These are phyloP conservation scores for Pythium aristosporum DNA, from an alignment of 352 stramenopile genomes.

Conservation along the genomic window DNA sequence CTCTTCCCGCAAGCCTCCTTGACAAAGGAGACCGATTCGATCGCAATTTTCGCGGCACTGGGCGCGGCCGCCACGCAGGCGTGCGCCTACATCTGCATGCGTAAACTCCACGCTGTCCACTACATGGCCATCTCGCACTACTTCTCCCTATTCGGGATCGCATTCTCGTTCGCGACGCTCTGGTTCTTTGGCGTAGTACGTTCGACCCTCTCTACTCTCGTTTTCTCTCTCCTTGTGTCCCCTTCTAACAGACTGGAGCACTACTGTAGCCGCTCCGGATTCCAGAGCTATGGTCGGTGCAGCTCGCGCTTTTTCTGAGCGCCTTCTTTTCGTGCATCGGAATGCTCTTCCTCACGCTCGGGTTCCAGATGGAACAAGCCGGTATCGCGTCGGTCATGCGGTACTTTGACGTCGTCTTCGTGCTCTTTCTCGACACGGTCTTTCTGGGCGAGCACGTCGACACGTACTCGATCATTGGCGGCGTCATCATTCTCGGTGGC, in stretches of 20 bases:
- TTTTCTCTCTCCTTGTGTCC: not conserved
- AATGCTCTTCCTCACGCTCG: conserved; percentile 52
- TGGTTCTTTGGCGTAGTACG: conserved; percentile 33
- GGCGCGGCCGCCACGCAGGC: conserved; percentile 48
- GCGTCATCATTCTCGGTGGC: conserved; percentile 47
- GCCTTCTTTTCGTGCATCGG: conserved; percentile 52
- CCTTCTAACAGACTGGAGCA: conserved; percentile 18
- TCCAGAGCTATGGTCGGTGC: conserved; percentile 26
- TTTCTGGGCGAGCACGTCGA: conserved; percentile 57
- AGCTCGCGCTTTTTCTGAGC: conserved; percentile 43
- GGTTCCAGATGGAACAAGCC: conserved; percentile 57
- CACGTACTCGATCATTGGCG: conserved; percentile 56
- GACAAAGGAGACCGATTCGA: conserved; percentile 22
- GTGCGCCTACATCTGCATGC: conserved; percentile 51
- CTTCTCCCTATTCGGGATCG: conserved; percentile 42
- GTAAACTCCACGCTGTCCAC: conserved; percentile 52
- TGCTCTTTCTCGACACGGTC: conserved; percentile 49
- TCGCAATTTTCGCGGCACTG: conserved; percentile 42
- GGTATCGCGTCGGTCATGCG: conserved; percentile 67
- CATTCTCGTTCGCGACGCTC: conserved; percentile 30
- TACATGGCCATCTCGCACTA: conserved; percentile 45
- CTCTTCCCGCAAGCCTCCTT: conserved; percentile 39
- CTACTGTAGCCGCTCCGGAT: conserved; percentile 20
- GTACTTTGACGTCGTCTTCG: conserved; percentile 73
- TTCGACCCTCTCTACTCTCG: not conserved